These are phyloP conservation scores for Picea sitchensis DNA, from an alignment of 75 land plant species.

Conservation along the genomic window DNA sequence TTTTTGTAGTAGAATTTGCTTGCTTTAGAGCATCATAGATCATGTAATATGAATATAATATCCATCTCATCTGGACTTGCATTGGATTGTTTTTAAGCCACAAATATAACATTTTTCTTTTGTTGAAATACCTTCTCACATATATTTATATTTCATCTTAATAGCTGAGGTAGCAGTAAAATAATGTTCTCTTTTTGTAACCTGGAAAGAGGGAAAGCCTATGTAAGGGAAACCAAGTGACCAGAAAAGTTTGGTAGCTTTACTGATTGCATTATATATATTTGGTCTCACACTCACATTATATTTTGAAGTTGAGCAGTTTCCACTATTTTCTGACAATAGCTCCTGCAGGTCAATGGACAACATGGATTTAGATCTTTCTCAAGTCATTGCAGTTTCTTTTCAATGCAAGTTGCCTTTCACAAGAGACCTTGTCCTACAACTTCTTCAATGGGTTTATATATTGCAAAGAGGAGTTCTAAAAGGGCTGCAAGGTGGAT, in stretches of 20 bases:
- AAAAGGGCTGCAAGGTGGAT: background rate
- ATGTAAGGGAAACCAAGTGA: background rate
- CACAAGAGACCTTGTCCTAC: background rate
- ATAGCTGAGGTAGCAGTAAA: background rate
- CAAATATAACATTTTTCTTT: background rate
- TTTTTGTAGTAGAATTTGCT: too few species aligned
- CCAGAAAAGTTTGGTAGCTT: background rate
- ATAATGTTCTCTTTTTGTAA: background rate
- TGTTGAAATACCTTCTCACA: background rate
- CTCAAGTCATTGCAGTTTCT: background rate
- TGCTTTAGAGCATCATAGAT: too few species aligned
- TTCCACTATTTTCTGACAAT: conserved; percentile 1
- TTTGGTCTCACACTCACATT: background rate
- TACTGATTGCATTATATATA: background rate
- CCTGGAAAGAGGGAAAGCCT: background rate
- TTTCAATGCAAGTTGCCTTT: conserved; percentile 3
- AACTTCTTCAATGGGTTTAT: background rate
- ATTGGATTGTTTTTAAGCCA: too few species aligned
- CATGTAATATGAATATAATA: too few species aligned
- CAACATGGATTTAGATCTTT: conserved; percentile 3
- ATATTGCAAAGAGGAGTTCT: background rate
- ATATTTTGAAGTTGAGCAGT: background rate
- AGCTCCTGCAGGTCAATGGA: conserved; percentile 2
- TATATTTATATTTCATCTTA: background rate
- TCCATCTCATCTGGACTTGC: too few species aligned